phyloP scores from a whole-genome alignment of 768 basidiomycete genomes.

The Russula emetica region DNA sequence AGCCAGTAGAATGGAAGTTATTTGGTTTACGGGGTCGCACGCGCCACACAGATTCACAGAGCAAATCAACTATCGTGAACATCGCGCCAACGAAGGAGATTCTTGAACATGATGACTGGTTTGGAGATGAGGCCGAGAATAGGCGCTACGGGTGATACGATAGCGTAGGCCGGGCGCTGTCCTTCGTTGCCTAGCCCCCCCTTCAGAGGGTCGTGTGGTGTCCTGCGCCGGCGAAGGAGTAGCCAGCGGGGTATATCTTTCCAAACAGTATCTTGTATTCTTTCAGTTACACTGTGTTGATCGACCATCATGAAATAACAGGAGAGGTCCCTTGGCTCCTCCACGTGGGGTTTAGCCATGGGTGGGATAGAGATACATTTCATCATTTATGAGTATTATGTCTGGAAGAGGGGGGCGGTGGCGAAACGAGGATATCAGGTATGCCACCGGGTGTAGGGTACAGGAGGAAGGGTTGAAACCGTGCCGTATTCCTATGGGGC shows the following conservation, averaged over 20 bases:
- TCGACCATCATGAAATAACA: background rate
- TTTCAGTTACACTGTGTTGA: background rate
- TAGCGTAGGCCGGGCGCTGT: too few relatives aligned
- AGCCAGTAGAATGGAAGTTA: background rate
- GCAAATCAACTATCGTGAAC: constrained; percentile 77
- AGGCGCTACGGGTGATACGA: constrained; percentile 58
- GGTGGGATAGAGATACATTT: background rate
- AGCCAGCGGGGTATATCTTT: background rate
- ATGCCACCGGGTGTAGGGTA: too few relatives aligned
- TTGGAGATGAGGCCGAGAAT: constrained; percentile 50
- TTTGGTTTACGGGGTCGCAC: constrained; percentile 3
- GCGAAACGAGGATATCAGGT: background rate
- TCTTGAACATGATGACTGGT: constrained; percentile 69
- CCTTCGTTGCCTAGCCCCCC: too few relatives aligned
- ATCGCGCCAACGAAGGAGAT: constrained; percentile 59
- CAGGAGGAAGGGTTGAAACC: background rate
- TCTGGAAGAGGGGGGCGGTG: background rate
- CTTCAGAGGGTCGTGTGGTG: background rate
- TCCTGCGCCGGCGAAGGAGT: background rate
- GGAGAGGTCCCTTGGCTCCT: background rate
- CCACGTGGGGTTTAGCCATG: background rate
- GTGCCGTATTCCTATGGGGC: background rate
- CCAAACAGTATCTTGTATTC: background rate
- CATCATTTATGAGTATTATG: background rate
- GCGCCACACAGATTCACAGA: constrained; percentile 64